Evolutionary conservation across 768 basidiomycete species (phyloP).

Genomic region (Amanita pseudoporphyria): DNA sequence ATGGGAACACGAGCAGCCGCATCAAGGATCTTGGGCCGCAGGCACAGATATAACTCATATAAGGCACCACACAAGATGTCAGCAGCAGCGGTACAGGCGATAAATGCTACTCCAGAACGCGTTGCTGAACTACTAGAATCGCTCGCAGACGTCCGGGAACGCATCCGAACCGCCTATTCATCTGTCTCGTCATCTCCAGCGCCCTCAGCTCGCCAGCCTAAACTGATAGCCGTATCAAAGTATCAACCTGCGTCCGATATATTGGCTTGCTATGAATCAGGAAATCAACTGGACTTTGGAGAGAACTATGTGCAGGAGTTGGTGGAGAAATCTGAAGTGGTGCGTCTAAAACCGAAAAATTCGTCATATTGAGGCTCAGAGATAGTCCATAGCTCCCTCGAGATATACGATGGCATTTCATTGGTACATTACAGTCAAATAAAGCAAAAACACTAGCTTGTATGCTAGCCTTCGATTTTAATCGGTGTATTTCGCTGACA

Average conservation of each 20-base stretch:
- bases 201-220: constrained; percentile 15
- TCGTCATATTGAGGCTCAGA: background rate
- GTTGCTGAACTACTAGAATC: constrained; percentile 41
- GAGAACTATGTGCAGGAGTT: constrained; percentile 97
- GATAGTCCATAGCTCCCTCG: constrained; percentile 53
- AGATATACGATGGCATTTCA: constrained; percentile 95
- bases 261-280: constrained; percentile 67
- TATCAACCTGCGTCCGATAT: constrained; percentile 87
- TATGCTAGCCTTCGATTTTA: constrained; percentile 22
- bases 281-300: constrained; percentile 79
- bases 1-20: background rate
- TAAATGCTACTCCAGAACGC: constrained; percentile 28
- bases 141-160: constrained; percentile 40
- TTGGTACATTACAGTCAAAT: constrained; percentile 89
- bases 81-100: background rate
- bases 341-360: constrained; percentile 21
- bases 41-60: background rate
- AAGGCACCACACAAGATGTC: background rate
- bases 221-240: constrained; percentile 86
- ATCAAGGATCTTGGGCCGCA: background rate
- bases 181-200: constrained; percentile 14
- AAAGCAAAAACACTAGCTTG: constrained; percentile 86
- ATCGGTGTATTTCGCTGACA: background rate
- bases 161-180: constrained; percentile 30
- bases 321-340: constrained; percentile 72